phyloP scores from a whole-genome alignment of 2,329 filamentous ascomycete genomes.

The Plectosphaerella cucumerina region DNA sequence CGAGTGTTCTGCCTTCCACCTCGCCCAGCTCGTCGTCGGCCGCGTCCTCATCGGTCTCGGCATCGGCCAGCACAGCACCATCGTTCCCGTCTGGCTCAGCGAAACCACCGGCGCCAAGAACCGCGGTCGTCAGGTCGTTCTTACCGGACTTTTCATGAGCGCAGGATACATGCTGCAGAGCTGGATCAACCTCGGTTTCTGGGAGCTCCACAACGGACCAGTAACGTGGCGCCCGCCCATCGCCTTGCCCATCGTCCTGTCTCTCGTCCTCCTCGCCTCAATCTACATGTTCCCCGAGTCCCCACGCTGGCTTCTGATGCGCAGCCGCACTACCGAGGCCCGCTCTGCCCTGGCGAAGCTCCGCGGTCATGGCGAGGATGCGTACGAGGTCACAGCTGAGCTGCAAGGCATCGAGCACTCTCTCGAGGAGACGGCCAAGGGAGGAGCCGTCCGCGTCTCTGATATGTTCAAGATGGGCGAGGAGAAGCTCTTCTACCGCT shows the following conservation, averaged over 20 bases:
- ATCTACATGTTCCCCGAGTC: constrained; percentile 31
- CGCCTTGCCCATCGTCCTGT: constrained; percentile 27
- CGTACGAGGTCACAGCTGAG: constrained; percentile 33
- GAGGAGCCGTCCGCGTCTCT: constrained; percentile 27
- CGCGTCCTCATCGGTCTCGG: constrained; percentile 48
- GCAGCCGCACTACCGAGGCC: constrained; percentile 26
- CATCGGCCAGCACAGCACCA: constrained; percentile 29
- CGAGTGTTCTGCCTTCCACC: constrained; percentile 39
- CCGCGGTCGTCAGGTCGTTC: constrained; percentile 36
- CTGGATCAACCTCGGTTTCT: constrained; percentile 43
- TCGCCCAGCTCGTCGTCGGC: constrained; percentile 45
- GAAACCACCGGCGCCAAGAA: constrained; percentile 33
- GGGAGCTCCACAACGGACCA: constrained; percentile 19
- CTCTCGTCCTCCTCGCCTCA: constrained; percentile 23
- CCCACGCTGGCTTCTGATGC: constrained; percentile 30
- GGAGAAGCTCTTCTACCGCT: constrained; percentile 45
- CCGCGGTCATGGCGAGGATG: constrained; percentile 29
- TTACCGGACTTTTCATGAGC: constrained; percentile 20
- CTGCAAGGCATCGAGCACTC: constrained; percentile 43
- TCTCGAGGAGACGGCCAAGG: constrained; percentile 35
- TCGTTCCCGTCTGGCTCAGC: constrained; percentile 35
- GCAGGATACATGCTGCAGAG: constrained; percentile 29
- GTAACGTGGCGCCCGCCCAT: constrained; percentile 28
- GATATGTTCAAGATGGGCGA: constrained; percentile 45
- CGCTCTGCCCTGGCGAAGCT: constrained; percentile 29